Conservation (phyloP, 2,329 filamentous ascomycete genomes). For the Penicillium sp. region DNA sequence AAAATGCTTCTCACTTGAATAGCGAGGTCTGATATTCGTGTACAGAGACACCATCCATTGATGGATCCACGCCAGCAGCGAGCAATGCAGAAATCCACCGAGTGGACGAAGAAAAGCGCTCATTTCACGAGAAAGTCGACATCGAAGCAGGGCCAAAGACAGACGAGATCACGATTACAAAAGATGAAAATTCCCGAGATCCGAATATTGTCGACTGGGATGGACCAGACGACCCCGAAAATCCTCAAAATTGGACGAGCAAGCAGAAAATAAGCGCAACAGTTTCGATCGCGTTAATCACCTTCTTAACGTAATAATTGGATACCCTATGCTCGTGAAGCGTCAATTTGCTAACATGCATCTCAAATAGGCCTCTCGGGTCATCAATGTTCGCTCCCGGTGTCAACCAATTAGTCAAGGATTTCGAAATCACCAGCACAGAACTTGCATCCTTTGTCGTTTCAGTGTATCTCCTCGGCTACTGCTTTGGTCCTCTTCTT, state of each 20-base stretch:
- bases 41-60: conserved; percentile 16
- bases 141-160: conserved; percentile 14
- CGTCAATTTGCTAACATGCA: conserved; percentile 15
- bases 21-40: neutral
- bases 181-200: conserved; percentile 26
- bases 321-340: too few relatives aligned
- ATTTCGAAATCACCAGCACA: conserved; percentile 50
- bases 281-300: conserved; percentile 53
- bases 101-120: conserved; percentile 11
- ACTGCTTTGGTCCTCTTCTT: conserved; percentile 62
- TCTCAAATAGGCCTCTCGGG: conserved; percentile 31
- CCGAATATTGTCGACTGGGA: conserved; percentile 65
- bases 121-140: conserved; percentile 5
- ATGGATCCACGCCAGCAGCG: conserved; percentile 20
- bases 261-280: conserved; percentile 53
- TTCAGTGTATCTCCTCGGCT: conserved; percentile 66
- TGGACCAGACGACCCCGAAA: conserved; percentile 56
- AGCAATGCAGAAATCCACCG: conserved; percentile 14
- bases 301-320: conserved; percentile 24
- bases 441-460: conserved; percentile 60
- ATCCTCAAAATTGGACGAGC: conserved; percentile 26
- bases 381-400: conserved; percentile 54
- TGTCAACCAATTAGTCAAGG: conserved; percentile 45
- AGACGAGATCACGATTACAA: neutral
- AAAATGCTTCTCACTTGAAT: too few relatives aligned